Evolutionary conservation across 352 stramenopile species (phyloP).

Genomic region (Phytopythium vexans): DNA sequence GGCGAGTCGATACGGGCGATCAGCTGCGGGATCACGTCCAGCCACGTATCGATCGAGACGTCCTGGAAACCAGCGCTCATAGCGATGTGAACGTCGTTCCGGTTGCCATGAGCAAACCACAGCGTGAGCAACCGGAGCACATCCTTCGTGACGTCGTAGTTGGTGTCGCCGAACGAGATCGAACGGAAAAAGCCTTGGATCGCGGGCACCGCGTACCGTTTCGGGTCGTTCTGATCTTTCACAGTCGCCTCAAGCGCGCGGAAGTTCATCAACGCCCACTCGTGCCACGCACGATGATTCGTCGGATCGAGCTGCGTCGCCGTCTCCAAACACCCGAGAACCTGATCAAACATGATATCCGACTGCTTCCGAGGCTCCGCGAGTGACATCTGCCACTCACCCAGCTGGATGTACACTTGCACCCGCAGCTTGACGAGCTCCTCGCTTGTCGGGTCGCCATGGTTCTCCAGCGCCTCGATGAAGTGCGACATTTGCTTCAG

Average conservation of each 20-base stretch:
- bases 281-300: conserved; percentile 98
- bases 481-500: conserved; percentile 84
- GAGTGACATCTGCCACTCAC: conserved; percentile 82
- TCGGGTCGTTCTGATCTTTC: conserved; percentile 44
- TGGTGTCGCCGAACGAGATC: conserved; percentile 95
- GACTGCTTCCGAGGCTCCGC: conserved; percentile 68
- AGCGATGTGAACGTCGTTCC: conserved; percentile 82
- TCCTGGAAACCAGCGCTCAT: conserved; percentile 89
- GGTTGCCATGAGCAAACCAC: conserved; percentile 97
- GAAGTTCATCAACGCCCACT: conserved; percentile 99
- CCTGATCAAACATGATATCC: conserved; percentile 63
- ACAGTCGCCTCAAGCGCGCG: conserved; percentile 53
- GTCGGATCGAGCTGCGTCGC: conserved; percentile 83
- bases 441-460: conserved; percentile 42
- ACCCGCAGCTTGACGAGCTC: conserved; percentile 77
- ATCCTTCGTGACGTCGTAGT: conserved; percentile 95
- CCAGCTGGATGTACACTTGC: conserved; percentile 83
- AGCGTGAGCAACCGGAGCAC: conserved; percentile 98
- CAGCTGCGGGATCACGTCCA: conserved; percentile 98
- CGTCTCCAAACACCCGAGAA: conserved; percentile 77
- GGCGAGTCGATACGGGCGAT: conserved; percentile 92
- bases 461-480: conserved; percentile 75
- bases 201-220: conserved; percentile 88
- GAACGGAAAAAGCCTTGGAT: conserved; percentile 98
- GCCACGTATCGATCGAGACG: conserved; percentile 97